These are phyloP conservation scores for Termitomyces sp. DNA, from an alignment of 768 basidiomycete genomes.

Conservation along the genomic window DNA sequence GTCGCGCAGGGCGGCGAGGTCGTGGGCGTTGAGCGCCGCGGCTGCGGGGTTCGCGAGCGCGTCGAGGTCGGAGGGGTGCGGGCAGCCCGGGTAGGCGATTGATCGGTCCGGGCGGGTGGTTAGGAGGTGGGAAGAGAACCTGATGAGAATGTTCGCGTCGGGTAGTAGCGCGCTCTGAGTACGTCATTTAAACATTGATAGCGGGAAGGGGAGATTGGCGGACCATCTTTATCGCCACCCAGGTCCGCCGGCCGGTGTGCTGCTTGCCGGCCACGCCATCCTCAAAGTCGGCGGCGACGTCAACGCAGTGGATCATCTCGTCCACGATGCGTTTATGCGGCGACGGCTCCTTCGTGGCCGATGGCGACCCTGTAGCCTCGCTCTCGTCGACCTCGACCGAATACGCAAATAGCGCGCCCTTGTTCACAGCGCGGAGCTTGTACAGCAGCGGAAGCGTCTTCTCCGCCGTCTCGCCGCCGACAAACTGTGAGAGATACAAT, in stretches of 20 bases:
- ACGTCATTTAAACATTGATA: background rate
- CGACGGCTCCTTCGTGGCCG: conserved; percentile 17
- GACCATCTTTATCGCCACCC: conserved; percentile 85
- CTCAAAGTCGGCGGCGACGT: conserved; percentile 81
- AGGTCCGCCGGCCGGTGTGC: conserved; percentile 49
- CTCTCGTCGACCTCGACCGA: conserved; percentile 78
- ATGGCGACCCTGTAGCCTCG: conserved; percentile 30
- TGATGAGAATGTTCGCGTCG: conserved; percentile 52
- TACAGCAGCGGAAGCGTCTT: conserved; percentile 62
- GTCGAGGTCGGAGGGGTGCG: conserved; percentile 52
- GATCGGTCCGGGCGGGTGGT: conserved; percentile 29
- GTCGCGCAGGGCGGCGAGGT: conserved; percentile 54
- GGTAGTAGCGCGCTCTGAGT: conserved; percentile 67
- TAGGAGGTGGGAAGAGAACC: conserved; percentile 55
- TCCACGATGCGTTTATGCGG: conserved; percentile 60
- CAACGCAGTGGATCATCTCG: conserved; percentile 74
- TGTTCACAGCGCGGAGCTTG: conserved; percentile 57
- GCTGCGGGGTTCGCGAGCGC: conserved; percentile 30
- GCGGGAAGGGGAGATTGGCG: conserved; percentile 17
- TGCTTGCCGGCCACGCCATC: conserved; percentile 28
- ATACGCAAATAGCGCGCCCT: conserved; percentile 77
- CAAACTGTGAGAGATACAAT: conserved; percentile 49
- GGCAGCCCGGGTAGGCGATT: conserved; percentile 67
- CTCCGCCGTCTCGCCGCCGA: conserved; percentile 79
- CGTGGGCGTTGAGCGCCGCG: conserved; percentile 38